These are phyloP conservation scores for Davidsoniella eucalypti DNA, from an alignment of 2,329 filamentous ascomycete genomes.

Conservation along the genomic window DNA sequence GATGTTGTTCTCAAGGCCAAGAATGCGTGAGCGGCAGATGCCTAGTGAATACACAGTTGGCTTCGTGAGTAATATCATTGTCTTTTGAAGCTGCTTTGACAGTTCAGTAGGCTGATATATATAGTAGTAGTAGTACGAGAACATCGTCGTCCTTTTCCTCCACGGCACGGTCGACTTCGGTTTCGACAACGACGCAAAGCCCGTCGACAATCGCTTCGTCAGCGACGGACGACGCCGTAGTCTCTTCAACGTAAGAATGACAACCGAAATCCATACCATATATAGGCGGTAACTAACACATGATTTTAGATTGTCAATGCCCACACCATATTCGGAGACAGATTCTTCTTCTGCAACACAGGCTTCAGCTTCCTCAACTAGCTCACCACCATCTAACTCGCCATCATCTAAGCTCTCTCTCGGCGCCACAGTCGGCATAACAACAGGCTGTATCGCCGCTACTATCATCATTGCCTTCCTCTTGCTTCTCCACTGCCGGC, in stretches of 20 bases:
- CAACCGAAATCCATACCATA: too few species aligned
- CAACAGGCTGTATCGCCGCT: slow-evolving; percentile 4
- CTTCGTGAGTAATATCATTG: neutral
- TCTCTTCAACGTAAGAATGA: neutral
- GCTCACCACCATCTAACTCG: neutral
- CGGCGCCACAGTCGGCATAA: slow-evolving; percentile 8
- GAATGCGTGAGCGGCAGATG: slow-evolving; percentile 11
- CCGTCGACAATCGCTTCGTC: neutral
- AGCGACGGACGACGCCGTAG: neutral
- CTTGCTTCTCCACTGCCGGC: slow-evolving; percentile 3
- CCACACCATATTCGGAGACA: too few species aligned
- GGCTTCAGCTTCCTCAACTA: neutral
- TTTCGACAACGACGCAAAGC: neutral
- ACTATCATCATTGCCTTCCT: slow-evolving; percentile 3
- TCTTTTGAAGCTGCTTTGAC: neutral
- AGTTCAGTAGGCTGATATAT: neutral
- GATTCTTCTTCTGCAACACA: neutral
- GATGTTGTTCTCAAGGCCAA: slow-evolving; percentile 11
- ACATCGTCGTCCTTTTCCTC: neutral
- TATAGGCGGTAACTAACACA: too few species aligned
- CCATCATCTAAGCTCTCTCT: slow-evolving; percentile 3
- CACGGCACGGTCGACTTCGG: neutral
- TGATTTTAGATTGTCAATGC: too few species aligned
- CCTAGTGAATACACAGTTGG: neutral
- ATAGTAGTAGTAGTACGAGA: neutral